These are phyloP conservation scores for Epichloe scottii DNA, from an alignment of 2,329 filamentous ascomycete genomes.

Conservation along the genomic window DNA sequence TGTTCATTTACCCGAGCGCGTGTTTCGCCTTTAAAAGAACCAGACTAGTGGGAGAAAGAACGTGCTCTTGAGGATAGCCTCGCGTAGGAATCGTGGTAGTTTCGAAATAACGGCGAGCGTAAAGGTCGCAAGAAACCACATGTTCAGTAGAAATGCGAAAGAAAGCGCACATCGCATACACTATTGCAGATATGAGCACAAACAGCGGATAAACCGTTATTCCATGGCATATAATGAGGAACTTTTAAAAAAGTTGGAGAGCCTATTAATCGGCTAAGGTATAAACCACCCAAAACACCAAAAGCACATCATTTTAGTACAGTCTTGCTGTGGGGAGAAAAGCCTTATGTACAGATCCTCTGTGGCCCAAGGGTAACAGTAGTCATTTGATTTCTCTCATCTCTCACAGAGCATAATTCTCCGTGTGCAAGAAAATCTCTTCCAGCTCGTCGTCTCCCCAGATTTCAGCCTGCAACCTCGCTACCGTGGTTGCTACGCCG, in stretches of 20 bases:
- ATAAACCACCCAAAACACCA: neutral
- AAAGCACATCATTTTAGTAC: no score
- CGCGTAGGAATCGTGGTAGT: conserved; percentile 1
- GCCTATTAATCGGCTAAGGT: no score
- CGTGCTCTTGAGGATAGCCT: neutral
- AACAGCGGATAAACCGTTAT: neutral
- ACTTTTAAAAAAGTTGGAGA: no score
- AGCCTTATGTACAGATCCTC: neutral
- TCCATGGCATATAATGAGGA: neutral
- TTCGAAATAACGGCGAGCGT: neutral
- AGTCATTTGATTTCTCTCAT: neutral
- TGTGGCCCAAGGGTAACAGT: neutral
- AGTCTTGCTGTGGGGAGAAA: neutral
- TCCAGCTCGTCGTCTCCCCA: conserved; percentile 68
- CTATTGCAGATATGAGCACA: neutral
- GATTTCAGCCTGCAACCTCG: conserved; percentile 68
- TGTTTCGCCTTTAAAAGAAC: no score
- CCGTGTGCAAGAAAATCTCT: conserved; percentile 87
- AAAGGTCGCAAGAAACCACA: neutral
- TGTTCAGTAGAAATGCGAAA: neutral
- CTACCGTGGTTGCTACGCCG: conserved; percentile 77
- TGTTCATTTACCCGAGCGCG: no score
- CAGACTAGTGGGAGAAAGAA: no score
- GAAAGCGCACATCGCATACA: no score
- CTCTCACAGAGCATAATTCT: conserved; percentile 74